Base-by-base conservation (phyloP, 202 grass and related monocot species). In the Elaeis oleifera region DNA sequence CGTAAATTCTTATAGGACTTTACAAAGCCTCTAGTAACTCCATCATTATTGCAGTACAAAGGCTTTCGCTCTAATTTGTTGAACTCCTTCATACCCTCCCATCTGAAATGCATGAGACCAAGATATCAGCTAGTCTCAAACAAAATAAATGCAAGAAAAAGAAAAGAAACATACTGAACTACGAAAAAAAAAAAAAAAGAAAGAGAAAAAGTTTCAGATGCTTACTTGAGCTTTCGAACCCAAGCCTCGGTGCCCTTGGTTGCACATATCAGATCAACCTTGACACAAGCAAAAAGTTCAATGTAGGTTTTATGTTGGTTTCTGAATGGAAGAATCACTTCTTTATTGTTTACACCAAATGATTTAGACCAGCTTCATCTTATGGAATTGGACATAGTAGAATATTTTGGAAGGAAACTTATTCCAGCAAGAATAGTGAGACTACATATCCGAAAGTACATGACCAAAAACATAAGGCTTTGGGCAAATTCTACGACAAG, bases 191-290 rank as follows among this genome's bases (percentile, higher is more conserved):
- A 0, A 20, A 20, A 20, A 20, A 0, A 20, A 20, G 0, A 20
- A 0, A 20, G 20, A 20, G 20, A 20, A 2, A 22, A 60, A 2
- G 4, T 19, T 68, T 55, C 67, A 17, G 62, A 6, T 36, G 6
- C 87, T 86, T 59, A 90, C 87, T 86, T 86, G 22, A 90, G 87
- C 61, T 86, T 90, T 51, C 78, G 72, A 59, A 90, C 79, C 87
- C 87, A 90, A 49, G 79, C 76, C 72, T 90, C 83, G 8, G 83
- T 74, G 17, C 87, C 87, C 14, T 80, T 86, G n/a, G 87, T 86
- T 16, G 87, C 74, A 68, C 83, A 90, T 18, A 90, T 81, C 25
- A 90, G 29, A 65, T 90, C 87, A 63, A 90, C 76, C 87, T 90
- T 74, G 9, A 65, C 19, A 16, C 4, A 74, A 21, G 52, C 4